These are phyloP conservation scores for Plasmodium coatneyi DNA, from an alignment of 169 alveolate species.

Conservation along the genomic window DNA sequence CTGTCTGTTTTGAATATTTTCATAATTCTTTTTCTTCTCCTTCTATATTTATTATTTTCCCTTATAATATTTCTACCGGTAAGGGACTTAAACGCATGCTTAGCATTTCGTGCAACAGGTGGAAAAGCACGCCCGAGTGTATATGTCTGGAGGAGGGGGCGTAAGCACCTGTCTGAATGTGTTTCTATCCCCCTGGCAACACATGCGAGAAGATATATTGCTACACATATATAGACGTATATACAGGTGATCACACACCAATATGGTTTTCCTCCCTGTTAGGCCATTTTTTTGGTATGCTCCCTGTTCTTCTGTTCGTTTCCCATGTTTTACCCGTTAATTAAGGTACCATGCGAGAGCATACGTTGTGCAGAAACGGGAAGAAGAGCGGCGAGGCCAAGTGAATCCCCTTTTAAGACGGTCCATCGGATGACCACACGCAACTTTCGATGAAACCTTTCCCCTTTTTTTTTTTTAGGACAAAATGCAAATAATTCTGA, in stretches of 20 bases:
- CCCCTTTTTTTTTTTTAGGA: slow-evolving; percentile 3
- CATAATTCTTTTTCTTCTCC: slow-evolving; percentile 13
- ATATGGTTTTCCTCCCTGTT: background rate
- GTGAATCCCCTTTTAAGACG: background rate
- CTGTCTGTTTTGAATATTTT: slow-evolving; percentile 21
- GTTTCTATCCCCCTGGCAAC: background rate
- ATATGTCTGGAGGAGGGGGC: background rate
- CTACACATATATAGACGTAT: background rate
- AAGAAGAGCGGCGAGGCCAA: background rate
- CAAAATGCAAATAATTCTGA: background rate
- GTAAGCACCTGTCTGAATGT: background rate
- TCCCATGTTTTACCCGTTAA: slow-evolving; percentile 28
- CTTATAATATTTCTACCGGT: slow-evolving; percentile 29
- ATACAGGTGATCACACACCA: background rate
- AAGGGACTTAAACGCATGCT: background rate
- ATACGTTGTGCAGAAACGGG: background rate
- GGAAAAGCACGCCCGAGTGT: background rate
- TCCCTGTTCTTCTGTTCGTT: slow-evolving; percentile 21
- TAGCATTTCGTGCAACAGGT: background rate
- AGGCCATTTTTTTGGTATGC: slow-evolving; percentile 27
- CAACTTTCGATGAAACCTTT: background rate
- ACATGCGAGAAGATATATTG: background rate
- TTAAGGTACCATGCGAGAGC: slow-evolving; percentile 1
- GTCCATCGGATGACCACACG: background rate
- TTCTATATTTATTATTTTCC: slow-evolving; percentile 15